Base-by-base conservation (phyloP, 371 early-diverging fungal genomes). In the Syncephalastrum sp. region DNA sequence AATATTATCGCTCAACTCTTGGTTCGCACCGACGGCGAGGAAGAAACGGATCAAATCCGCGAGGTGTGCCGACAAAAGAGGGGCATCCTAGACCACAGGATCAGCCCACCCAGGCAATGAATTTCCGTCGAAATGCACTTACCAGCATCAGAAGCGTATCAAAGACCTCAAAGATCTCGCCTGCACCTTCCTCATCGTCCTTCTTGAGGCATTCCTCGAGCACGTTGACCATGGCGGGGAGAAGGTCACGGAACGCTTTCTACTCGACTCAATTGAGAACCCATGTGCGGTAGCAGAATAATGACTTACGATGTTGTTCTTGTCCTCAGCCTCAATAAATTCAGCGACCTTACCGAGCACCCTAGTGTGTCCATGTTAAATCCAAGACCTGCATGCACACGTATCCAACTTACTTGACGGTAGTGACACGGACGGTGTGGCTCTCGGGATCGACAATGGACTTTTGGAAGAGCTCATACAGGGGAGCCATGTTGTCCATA, bases 291-390 rank as follows among this genome's bases (percentile, higher is more conserved):
- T 53, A 17, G 21, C 23, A 15, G 43, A 15, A 38, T 21, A 43
- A 19, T 27, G 3, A 68, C 74, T 49, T 74, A 83, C 82, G 68
- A 93, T 80, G 43, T 86, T 86, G 5, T 75, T 75, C 57, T 86
- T 82, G 27, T 88, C 82, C 2, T 82, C 85, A 25, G 72, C 67
- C 15, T 94, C 93, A 52, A 95, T 84, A 57, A 83, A 90, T 57
- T 93, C 94, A 2, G 91, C 91, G 21, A 94, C 64, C 67, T 91
- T 91, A 4, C 93, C 91, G 15, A 94, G 73, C n/a, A 90, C 90
- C 51, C 77, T 79, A 58, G 51, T 46, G 55, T 42, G 16, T 29
- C 13, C 29, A 15, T 41, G 27, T 33, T 12, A 56, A 24, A 42
- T 5, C 14, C 21, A 43, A 16, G 6, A 8, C 42, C 16, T 29